A percentile compares a stretch with the other conserved stretches of the same genome.
phyloP scores from a whole-genome alignment of 805 yeast species.

The Saturnispora silvae region DNA sequence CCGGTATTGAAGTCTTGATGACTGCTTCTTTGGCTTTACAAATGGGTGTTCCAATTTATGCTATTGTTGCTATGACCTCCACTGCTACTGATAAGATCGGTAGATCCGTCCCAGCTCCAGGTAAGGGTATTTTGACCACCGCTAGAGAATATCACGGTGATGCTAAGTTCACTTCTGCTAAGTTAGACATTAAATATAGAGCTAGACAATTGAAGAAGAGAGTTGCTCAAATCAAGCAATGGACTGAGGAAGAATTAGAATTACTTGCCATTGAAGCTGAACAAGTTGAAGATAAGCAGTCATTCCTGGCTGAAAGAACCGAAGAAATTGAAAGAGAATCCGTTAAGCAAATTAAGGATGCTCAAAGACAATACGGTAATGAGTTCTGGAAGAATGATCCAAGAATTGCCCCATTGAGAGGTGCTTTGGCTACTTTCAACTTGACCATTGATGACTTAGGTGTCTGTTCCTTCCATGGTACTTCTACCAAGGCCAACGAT shows the following conservation, averaged over 20 bases:
- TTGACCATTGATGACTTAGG: slow-evolving; percentile 90
- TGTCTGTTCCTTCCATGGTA: slow-evolving; percentile 98
- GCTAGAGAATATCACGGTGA: slow-evolving; percentile 88
- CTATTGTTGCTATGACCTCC: slow-evolving; percentile 86
- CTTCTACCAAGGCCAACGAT: slow-evolving; percentile 96
- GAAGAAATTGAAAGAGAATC: slow-evolving; percentile 85
- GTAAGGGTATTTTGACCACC: slow-evolving; percentile 97
- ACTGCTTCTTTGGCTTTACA: slow-evolving; percentile 84
- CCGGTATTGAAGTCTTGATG: slow-evolving; percentile 97
- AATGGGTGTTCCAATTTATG: slow-evolving; percentile 99
- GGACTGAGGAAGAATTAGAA: slow-evolving; percentile 78
- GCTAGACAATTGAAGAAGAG: slow-evolving; percentile 80
- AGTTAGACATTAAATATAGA: slow-evolving; percentile 87
- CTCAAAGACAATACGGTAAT: slow-evolving; percentile 92
- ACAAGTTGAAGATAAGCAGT: slow-evolving; percentile 35
- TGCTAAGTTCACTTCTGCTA: slow-evolving; percentile 66
- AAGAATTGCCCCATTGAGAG: slow-evolving; percentile 93
- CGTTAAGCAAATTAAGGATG: slow-evolving; percentile 71
- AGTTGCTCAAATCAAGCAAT: slow-evolving; percentile 60
- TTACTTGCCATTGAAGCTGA: slow-evolving; percentile 62
- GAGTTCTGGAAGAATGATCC: slow-evolving; percentile 86
- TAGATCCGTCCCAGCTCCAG: slow-evolving; percentile 99
- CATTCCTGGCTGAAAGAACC: slow-evolving; percentile 67
- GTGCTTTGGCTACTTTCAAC: slow-evolving; percentile 90
- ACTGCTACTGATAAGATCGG: slow-evolving; percentile 98